Base-by-base conservation (phyloP, 1,139 yeast genomes). In the Blastobotrys malaysiensis region DNA sequence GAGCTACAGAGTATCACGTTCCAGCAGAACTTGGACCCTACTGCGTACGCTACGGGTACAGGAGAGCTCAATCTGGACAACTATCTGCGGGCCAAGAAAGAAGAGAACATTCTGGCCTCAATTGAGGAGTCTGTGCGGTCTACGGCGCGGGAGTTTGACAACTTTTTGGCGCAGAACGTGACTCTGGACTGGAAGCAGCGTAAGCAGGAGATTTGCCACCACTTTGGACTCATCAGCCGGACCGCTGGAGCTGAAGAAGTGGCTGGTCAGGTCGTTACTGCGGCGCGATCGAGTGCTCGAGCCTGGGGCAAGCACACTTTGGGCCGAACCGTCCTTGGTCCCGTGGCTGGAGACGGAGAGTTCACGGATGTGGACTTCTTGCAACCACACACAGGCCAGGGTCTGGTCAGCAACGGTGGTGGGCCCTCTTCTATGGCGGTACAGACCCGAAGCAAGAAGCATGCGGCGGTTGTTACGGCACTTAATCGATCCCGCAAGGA, bases 81-180 rank as follows among this genome's bases (percentile, higher is more conserved):
- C 47, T 72, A 65, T 52, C 70, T 89, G 59, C 79, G 78, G 57
- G 77, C 81, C 36, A 86, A 85, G 64, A 88, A 88, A 65, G 96
- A 89, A 59, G 96, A 89, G 66, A 88, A 83, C 65, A 86, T 91
- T 44, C 71, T 90, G 51, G 78, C 86, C 24, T 86, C 97, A 1
- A 89, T 93, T 63, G 97, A 90, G 65, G 91, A 84, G 63, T 81
- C 93, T 0, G 77, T 90, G 59, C 73, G 80, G 1, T 73, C 82
- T 22, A 91, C 97, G 1, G 85, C 96, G 1, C 77, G 78, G 52
- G 97, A 90, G 65, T 93, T 91, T 69, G 97, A 91, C 68, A 74
- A 72, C 48, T 88, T 83, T 67, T 82, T 91, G 58, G 83, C 80
- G 61, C 81, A 84, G 55, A 88, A 85, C 63, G 78, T 93, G 43